Conservation (phyloP, 208 protist species). For the Leishmania lainsoni region DNA sequence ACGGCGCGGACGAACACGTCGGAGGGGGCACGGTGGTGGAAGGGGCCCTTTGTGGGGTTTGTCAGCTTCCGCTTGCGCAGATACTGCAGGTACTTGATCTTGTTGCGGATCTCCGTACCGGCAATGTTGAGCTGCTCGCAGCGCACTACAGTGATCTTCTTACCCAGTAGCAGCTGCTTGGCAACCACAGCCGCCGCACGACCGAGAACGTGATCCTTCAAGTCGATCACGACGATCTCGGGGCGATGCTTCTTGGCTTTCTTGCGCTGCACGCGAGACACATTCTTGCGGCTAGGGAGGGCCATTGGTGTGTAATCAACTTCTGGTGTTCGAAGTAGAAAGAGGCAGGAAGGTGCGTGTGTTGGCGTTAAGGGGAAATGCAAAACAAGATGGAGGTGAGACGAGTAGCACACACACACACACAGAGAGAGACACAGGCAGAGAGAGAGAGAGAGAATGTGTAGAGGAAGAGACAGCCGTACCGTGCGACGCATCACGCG, state of each 20-base stretch:
- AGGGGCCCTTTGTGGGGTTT: slow-evolving; percentile 97
- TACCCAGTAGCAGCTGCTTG: slow-evolving; percentile 97
- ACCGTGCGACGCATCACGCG: background rate
- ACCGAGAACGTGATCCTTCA: slow-evolving; percentile 97
- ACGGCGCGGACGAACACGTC: slow-evolving; percentile 96
- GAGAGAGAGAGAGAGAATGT: background rate
- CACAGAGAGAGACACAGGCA: background rate
- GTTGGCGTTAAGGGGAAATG: no score
- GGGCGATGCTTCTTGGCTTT: slow-evolving; percentile 78
- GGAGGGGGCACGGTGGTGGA: slow-evolving; percentile 97
- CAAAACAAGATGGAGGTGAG: background rate
- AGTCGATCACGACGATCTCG: slow-evolving; percentile 96
- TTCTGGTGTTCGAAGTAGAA: background rate
- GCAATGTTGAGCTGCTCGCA: slow-evolving; percentile 97
- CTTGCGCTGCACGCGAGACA: slow-evolving; percentile 72
- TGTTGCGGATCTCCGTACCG: slow-evolving; percentile 98
- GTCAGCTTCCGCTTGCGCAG: slow-evolving; percentile 97
- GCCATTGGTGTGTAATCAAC: background rate
- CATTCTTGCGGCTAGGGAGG: slow-evolving; percentile 55
- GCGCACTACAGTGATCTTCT: slow-evolving; percentile 97
- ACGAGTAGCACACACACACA: background rate
- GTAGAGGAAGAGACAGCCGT: background rate
- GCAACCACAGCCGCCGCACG: slow-evolving; percentile 97
- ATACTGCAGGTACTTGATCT: slow-evolving; percentile 94
- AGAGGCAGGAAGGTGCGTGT: background rate